Base-by-base conservation (phyloP, 306 rosid genomes). In the Argentina anserina region DNA sequence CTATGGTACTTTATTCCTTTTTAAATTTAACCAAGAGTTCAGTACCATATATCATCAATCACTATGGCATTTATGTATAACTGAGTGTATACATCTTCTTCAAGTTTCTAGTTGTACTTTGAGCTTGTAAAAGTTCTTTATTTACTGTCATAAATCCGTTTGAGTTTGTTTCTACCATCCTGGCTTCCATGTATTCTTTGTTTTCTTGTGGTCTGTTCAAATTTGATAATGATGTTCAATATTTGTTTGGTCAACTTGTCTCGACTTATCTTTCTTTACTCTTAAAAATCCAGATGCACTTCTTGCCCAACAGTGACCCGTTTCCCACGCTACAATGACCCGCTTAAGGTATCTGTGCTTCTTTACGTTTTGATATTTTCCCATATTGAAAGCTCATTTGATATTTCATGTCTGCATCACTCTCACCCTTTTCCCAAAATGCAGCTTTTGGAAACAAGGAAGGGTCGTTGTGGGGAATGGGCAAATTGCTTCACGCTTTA, bases 401-500 rank as follows among this genome's bases (percentile, higher is more conserved):
- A 74, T 66, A 70, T 72, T 9, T 72, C 42, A 63, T 67, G 68
- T 63, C 52, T 71, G 68, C 33, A 5, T 41, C 73, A 42, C 50
- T 43, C 15, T 26, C 65, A 59, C 82, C 72, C 31, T 69, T 65
- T 70, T 75, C 34, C 31, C 63, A 62, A 59, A 67, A 52, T 87
- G 84, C 85, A 93, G 98, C 92, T 93, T 81, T 62, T 91, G 86
- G 97, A 91, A 85, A 93, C 98, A 70, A 89, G 94, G 84, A 84
- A 80, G 71, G 98, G 98, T 37, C 98, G 97, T 37, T 93, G 98
- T 66, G 97, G 97, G 70, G 98, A 93, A 82, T 91, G 98, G 98
- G 97, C 98, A 77, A 91, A 93, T 75, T 93, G 98, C 87, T 93
- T 93, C 82, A 93, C 94, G 0, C 88, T 87, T 69, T 93, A 91